Conservation (phyloP, 2,329 filamentous ascomycete species). For the Pseudogymnoascus sp. region DNA sequence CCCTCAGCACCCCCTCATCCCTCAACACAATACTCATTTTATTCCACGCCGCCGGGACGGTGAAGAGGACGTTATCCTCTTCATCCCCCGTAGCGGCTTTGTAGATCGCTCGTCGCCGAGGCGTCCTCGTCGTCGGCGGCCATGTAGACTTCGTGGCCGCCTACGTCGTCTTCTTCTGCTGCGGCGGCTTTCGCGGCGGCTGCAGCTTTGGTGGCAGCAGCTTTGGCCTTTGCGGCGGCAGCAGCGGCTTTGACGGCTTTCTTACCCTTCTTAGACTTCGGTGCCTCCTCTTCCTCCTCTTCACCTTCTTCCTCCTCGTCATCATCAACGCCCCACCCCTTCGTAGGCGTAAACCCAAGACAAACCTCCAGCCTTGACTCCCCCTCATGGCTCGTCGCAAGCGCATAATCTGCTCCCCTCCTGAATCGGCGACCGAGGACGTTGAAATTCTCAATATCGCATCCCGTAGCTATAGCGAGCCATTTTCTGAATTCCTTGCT, state of each 20-base stretch:
- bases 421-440: slow-evolving; percentile 83
- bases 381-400: slow-evolving; percentile 77
- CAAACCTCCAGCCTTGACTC: slow-evolving; percentile 80
- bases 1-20: slow-evolving; percentile 75
- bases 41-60: slow-evolving; percentile 73
- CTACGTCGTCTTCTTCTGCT: slow-evolving; percentile 51
- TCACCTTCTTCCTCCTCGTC: slow-evolving; percentile 42
- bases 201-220: slow-evolving; percentile 21
- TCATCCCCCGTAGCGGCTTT: slow-evolving; percentile 59
- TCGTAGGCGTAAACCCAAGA: slow-evolving; percentile 75
- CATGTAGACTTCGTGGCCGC: slow-evolving; percentile 89
- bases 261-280: slow-evolving; percentile 22
- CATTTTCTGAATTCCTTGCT: slow-evolving; percentile 83
- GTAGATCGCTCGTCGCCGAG: slow-evolving; percentile 79
- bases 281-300: slow-evolving; percentile 26
- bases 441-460: slow-evolving; percentile 66
- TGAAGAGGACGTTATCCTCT: slow-evolving; percentile 68
- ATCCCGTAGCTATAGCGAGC: slow-evolving; percentile 75
- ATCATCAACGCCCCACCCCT: slow-evolving; percentile 73
- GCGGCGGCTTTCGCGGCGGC: slow-evolving; percentile 12
- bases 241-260: neutral
- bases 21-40: slow-evolving; percentile 83
- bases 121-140: slow-evolving; percentile 68
- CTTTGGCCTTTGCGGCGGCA: slow-evolving; percentile 26
- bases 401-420: slow-evolving; percentile 80